A percentile compares a stretch with the other conserved stretches of the same genome.
Conservation (phyloP, 2,329 filamentous ascomycete genomes). For the Torrubiella hemipterigena region DNA sequence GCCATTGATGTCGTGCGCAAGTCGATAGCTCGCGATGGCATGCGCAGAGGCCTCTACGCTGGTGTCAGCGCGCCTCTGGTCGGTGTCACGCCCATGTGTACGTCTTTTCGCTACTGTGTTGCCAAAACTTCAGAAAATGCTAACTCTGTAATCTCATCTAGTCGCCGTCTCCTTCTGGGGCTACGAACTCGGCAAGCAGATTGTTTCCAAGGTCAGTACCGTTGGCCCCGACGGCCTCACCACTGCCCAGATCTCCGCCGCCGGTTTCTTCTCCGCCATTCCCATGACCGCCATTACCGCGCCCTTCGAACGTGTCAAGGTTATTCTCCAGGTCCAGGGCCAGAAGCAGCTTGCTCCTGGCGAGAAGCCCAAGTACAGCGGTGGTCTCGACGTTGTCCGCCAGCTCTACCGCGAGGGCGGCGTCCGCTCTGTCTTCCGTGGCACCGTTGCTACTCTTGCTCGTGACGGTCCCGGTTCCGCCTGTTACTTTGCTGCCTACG, state of each 20-base stretch:
- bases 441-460: conserved; percentile 79
- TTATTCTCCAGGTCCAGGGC: conserved; percentile 94
- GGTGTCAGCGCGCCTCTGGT: conserved; percentile 90
- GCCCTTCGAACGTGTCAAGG: conserved; percentile 97
- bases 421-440: conserved; percentile 83
- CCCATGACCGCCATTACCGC: conserved; percentile 98
- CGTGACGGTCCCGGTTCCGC: conserved; percentile 87
- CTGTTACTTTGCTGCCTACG: conserved; percentile 95
- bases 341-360: conserved; percentile 80
- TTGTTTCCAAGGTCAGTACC: conserved; percentile 59
- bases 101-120: conserved; percentile 25
- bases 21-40: conserved; percentile 76
- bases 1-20: conserved; percentile 87
- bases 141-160: conserved; percentile 15
- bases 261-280: conserved; percentile 94
- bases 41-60: conserved; percentile 78
- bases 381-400: conserved; percentile 79
- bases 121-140: conserved; percentile 1
- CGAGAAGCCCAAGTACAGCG: conserved; percentile 84
- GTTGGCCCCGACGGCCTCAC: conserved; percentile 60
- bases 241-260: conserved; percentile 78
- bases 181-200: conserved; percentile 87
- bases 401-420: conserved; percentile 90
- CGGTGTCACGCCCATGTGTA: conserved; percentile 98
- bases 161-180: conserved; percentile 69